Evolutionary conservation across 306 rosid species (phyloP), one percentile per base, ranked within the genome.

Genomic region (Vigna trinervia): DNA sequence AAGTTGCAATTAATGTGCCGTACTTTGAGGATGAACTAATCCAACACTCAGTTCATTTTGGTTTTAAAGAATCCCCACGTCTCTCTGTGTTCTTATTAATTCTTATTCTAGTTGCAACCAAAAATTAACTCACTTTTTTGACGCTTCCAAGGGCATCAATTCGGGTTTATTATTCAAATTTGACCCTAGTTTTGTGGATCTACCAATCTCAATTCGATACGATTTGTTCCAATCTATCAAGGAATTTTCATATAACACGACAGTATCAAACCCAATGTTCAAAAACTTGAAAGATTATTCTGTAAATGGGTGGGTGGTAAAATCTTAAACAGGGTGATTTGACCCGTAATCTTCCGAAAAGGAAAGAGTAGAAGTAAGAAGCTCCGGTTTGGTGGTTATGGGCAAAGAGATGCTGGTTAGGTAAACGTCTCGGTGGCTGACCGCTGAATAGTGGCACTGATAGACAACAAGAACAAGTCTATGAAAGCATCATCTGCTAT

Each of bases 131-230:
- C 47, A 8, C 9, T 39, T 57, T 46, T 43, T 57, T 58, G 61
- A 66, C 62, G 75, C 57, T 71, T 70, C 12, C 60, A 84, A 66
- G 50, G 34, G 70, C 45, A 53, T 39, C 23, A 71, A 75, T 65
- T 60, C 53, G 41, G 63, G 34, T 34, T 56, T 22, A 30, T 39
- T 61, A 48, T 45, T 32, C 12, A 17, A 10, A 62, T 54, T 69
- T 79, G 86, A 78, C 88, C 89, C 80, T 34, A 8, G 38, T 51
- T 79, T 79, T 72, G 9, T n/a, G 83, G 71, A 82, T 85, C 86
- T 82, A 51, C 19, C 56, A 26, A 74, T 66, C 39, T 36, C 26
- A 8, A 59, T 4, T 61, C 3, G 11, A 13, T 30, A 8, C 9
- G 19, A 17, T 22, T 19, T 69, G 26, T 38, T 72, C 11, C 10